A percentile compares a stretch with the other conserved stretches of the same genome.
Evolutionary conservation across 75 land plant genomes (phyloP).

Genomic region (Sequoiadendron giganteum): DNA sequence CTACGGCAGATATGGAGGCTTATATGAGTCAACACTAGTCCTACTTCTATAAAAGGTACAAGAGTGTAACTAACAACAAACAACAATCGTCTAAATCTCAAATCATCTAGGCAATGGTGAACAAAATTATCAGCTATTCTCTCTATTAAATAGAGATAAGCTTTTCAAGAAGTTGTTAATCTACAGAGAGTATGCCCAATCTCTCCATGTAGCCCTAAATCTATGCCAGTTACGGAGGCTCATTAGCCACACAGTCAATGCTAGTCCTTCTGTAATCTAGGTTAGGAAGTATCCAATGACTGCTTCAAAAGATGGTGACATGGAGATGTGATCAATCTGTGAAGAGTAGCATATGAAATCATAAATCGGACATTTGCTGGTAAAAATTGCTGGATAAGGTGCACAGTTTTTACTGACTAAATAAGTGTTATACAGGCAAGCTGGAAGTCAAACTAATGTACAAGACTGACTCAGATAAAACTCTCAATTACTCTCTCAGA

Average conservation of each 20-base stretch:
- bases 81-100: not conserved
- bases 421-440: not conserved
- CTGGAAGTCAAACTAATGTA: not conserved
- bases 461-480: not conserved
- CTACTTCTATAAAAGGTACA: not conserved
- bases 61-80: not conserved
- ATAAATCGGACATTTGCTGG: not conserved
- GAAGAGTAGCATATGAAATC: not conserved
- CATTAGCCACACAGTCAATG: not conserved
- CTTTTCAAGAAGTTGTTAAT: not conserved
- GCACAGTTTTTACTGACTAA: not conserved
- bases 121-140: not conserved
- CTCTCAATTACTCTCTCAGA: not conserved
- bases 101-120: not conserved
- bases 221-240: not conserved
- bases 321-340: not conserved
- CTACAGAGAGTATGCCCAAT: not conserved
- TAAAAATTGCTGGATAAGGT: not conserved
- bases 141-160: not conserved
- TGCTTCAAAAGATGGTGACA: not conserved
- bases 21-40: not conserved
- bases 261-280: not conserved
- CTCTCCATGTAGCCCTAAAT: not conserved
- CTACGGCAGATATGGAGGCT: not conserved
- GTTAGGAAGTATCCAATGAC: not conserved